phyloP scores from a whole-genome alignment of 2,329 filamentous ascomycete species.

The Dactylellina parvicollis region DNA sequence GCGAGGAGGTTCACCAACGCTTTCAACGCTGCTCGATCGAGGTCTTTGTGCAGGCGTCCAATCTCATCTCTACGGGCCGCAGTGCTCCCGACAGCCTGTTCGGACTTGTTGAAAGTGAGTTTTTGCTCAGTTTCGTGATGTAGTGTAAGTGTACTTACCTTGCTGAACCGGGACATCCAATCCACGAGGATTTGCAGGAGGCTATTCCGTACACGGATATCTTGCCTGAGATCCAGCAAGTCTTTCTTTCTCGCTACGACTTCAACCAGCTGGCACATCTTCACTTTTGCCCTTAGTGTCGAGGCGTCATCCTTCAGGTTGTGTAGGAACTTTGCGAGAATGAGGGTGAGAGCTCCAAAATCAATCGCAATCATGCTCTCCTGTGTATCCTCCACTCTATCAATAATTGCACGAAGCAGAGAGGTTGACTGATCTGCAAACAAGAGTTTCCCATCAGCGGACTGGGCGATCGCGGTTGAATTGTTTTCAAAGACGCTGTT shows the following conservation, averaged over 20 bases:
- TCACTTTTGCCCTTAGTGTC: slow-evolving; percentile 73
- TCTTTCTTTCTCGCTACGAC: slow-evolving; percentile 74
- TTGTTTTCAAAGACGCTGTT: slow-evolving; percentile 57
- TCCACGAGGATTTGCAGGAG: slow-evolving; percentile 74
- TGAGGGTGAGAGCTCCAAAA: slow-evolving; percentile 71
- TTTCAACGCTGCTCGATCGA: slow-evolving; percentile 73
- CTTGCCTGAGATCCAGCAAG: slow-evolving; percentile 74
- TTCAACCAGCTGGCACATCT: slow-evolving; percentile 74
- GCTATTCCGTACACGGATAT: slow-evolving; percentile 75
- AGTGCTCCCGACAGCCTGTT: slow-evolving; percentile 29
- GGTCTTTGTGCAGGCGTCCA: slow-evolving; percentile 70
- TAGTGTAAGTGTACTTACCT: slow-evolving; percentile 41
- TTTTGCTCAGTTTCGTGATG: background rate
- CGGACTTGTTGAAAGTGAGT: slow-evolving; percentile 25
- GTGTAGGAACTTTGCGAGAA: slow-evolving; percentile 74
- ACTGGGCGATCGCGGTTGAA: slow-evolving; percentile 60
- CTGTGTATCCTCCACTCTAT: slow-evolving; percentile 71
- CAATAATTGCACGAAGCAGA: slow-evolving; percentile 71
- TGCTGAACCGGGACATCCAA: slow-evolving; percentile 71
- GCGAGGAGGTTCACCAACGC: slow-evolving; percentile 74
- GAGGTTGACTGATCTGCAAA: slow-evolving; percentile 76
- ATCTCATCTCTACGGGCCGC: slow-evolving; percentile 69
- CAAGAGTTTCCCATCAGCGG: slow-evolving; percentile 70
- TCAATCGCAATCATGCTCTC: slow-evolving; percentile 73
- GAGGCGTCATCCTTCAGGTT: slow-evolving; percentile 68